A percentile compares a stretch with the other conserved stretches of the same genome.
Conservation (phyloP, 1,139 yeast genomes). For the Candida mesenterica region DNA sequence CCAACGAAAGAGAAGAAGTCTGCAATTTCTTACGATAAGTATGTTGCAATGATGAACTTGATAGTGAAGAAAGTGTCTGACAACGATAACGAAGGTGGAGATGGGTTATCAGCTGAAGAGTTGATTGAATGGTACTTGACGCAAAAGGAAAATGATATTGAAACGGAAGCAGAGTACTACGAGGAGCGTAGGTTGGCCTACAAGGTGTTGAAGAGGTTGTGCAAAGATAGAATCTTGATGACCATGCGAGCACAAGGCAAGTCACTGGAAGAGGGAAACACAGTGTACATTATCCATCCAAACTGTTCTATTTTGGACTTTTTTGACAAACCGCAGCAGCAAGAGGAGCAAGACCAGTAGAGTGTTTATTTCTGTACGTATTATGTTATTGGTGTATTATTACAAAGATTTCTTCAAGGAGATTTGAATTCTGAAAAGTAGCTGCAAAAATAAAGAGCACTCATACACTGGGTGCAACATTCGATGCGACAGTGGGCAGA, state of each 20-base stretch:
- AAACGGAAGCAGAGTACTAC: slow-evolving; percentile 69
- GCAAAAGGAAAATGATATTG: slow-evolving; percentile 69
- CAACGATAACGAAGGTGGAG: slow-evolving; percentile 49
- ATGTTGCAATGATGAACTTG: slow-evolving; percentile 78
- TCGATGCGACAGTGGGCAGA: too few relatives aligned
- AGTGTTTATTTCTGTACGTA: slow-evolving; percentile 16
- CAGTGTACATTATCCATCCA: slow-evolving; percentile 80
- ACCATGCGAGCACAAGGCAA: slow-evolving; percentile 43
- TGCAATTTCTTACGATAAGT: slow-evolving; percentile 78
- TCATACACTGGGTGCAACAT: too few relatives aligned
- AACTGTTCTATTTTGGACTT: slow-evolving; percentile 76
- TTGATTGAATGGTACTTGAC: slow-evolving; percentile 79
- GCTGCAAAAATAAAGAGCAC: too few relatives aligned
- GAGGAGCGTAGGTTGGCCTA: slow-evolving; percentile 68
- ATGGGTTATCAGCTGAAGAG: slow-evolving; percentile 69
- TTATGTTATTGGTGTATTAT: slow-evolving; percentile 11
- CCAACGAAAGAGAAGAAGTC: slow-evolving; percentile 14
- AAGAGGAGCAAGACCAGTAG: not conserved
- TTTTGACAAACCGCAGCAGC: slow-evolving; percentile 27
- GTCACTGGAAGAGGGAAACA: slow-evolving; percentile 15
- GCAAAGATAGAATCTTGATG: slow-evolving; percentile 83
- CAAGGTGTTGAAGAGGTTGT: slow-evolving; percentile 81
- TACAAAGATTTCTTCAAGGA: too few relatives aligned
- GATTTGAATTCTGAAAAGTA: too few relatives aligned
- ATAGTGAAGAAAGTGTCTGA: slow-evolving; percentile 71